Evolutionary conservation across 805 yeast genomes (phyloP).

Genomic region (Diddensiella transvaalensis): DNA sequence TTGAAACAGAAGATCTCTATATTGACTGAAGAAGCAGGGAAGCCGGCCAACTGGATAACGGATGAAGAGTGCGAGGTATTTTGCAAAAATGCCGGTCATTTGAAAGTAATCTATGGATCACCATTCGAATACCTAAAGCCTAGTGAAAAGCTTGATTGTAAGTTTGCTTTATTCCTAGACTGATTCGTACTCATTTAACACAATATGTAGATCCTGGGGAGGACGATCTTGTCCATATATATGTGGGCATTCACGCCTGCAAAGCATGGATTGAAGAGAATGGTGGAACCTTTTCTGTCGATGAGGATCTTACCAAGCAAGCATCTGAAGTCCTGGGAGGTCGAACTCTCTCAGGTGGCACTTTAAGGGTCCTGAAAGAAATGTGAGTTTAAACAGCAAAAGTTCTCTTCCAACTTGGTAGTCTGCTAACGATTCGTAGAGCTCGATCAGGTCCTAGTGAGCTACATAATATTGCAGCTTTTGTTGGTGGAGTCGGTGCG

Average conservation of each 20-base stretch:
- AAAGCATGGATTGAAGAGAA: slow-evolving; percentile 2
- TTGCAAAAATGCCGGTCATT: slow-evolving; percentile 56
- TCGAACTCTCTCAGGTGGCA: slow-evolving; percentile 8
- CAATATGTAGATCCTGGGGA: neutral
- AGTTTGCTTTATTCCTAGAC: neutral
- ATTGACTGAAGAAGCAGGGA: slow-evolving; percentile 28
- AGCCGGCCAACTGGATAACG: slow-evolving; percentile 27
- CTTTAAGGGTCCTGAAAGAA: slow-evolving; percentile 43
- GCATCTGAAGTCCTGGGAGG: neutral
- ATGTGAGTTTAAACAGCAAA: slow-evolving; percentile 29
- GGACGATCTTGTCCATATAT: slow-evolving; percentile 21
- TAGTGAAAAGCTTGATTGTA: slow-evolving; percentile 20
- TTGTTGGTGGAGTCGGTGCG: slow-evolving; percentile 80
- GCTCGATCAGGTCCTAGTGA: slow-evolving; percentile 39
- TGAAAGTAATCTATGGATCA: slow-evolving; percentile 49
- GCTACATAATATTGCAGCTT: slow-evolving; percentile 56
- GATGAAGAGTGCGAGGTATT: too few relatives aligned
- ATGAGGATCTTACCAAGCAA: neutral
- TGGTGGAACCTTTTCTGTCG: neutral
- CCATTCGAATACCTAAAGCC: slow-evolving; percentile 21
- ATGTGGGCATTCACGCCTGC: slow-evolving; percentile 26
- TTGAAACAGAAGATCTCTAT: slow-evolving; percentile 43
- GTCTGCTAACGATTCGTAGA: slow-evolving; percentile 2
- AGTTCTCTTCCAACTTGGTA: neutral
- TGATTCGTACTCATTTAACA: too few relatives aligned